phyloP scores from a whole-genome alignment of 257 asterid genomes.

The Pogostemon cablin region DNA sequence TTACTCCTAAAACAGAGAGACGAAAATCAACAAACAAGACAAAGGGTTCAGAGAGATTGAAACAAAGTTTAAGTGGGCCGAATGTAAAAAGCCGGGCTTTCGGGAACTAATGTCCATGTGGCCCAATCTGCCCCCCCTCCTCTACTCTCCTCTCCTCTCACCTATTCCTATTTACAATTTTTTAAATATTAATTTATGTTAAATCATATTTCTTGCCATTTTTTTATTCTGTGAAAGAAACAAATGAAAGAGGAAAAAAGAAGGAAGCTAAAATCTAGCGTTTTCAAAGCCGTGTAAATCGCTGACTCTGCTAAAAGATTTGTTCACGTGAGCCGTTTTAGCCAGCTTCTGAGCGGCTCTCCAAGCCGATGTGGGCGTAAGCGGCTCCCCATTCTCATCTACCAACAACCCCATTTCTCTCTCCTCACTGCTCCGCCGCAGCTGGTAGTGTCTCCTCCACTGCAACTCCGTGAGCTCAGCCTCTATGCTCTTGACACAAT shows the following conservation, averaged over 20 bases:
- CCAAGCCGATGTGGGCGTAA: constrained; percentile 78
- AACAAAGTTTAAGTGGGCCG: constrained; percentile 6
- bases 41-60: not conserved
- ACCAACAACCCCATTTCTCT: constrained; percentile 43
- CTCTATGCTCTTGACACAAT: constrained; percentile 55
- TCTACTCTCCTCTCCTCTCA: constrained; percentile 2
- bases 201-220: not conserved
- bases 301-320: constrained; percentile 51
- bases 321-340: constrained; percentile 51
- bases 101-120: constrained; percentile 9
- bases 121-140: constrained; percentile 1
- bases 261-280: constrained; percentile 64
- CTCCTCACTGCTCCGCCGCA: constrained; percentile 40
- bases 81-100: constrained; percentile 20
- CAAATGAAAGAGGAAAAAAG: not conserved
- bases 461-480: constrained; percentile 71
- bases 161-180: not conserved
- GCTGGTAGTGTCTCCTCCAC: constrained; percentile 55
- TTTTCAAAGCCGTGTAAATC: constrained; percentile 93
- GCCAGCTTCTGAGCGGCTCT: constrained; percentile 75
- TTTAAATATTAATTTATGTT: not conserved
- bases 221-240: not conserved
- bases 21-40: not conserved
- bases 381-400: constrained; percentile 74
- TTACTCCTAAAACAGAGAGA: too few species aligned